A percentile compares a stretch with the other conserved stretches of the same genome.
Conservation (phyloP, 2,329 filamentous ascomycete genomes). For the Albifimbria verrucaria region DNA sequence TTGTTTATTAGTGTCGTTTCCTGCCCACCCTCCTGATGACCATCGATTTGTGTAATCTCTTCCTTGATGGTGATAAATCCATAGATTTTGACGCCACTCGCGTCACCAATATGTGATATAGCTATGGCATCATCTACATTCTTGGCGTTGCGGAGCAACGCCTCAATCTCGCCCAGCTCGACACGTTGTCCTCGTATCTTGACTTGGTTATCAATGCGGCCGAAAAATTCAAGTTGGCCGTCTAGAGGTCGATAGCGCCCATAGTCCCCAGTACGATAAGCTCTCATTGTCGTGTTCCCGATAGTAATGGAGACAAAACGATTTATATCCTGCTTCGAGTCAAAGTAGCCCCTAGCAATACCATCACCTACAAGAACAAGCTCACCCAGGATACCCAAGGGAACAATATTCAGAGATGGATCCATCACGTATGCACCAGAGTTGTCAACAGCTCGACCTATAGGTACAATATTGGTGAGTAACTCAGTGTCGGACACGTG, state of each 20-base stretch:
- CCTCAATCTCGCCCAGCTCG: conserved; percentile 32
- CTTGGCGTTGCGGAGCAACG: too few relatives aligned
- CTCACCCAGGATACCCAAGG: conserved; percentile 21
- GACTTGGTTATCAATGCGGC: conserved; percentile 52
- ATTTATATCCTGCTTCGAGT: conserved; percentile 16
- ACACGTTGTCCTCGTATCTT: conserved; percentile 54
- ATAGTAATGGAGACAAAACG: too few relatives aligned
- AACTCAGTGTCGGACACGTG: conserved; percentile 8
- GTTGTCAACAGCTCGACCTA: conserved; percentile 4
- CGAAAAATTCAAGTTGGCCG: conserved; percentile 38
- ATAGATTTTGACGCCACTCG: too few relatives aligned
- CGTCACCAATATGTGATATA: too few relatives aligned
- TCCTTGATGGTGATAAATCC: too few relatives aligned
- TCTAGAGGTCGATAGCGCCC: conserved; percentile 19
- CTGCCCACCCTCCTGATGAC: too few relatives aligned
- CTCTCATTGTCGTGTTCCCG: conserved; percentile 13
- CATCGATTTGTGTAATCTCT: too few relatives aligned
- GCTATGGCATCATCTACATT: too few relatives aligned
- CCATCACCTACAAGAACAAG: conserved; percentile 22
- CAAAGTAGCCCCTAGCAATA: conserved; percentile 19
- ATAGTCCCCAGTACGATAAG: conserved; percentile 21
- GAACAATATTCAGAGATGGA: too few relatives aligned
- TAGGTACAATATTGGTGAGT: not conserved
- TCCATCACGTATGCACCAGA: conserved; percentile 13
- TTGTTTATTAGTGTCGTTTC: conserved; percentile 1